These are phyloP conservation scores for Pisolithus tinctorius DNA, from an alignment of 768 basidiomycete species.

Conservation along the genomic window DNA sequence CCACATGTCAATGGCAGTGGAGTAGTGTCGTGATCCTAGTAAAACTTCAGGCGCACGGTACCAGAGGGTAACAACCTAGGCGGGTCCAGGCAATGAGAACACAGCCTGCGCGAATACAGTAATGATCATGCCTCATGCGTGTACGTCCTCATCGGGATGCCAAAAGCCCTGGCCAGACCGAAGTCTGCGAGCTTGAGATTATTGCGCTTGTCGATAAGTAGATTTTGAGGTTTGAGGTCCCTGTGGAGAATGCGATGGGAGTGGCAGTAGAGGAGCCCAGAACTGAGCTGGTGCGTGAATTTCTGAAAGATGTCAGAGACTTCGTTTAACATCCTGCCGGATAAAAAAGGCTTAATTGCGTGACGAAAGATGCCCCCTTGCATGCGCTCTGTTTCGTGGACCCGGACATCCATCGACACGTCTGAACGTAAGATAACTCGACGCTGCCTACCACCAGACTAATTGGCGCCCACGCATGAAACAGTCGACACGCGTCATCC, in stretches of 20 bases:
- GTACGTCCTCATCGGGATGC: constrained; percentile 98
- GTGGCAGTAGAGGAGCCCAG: constrained; percentile 91
- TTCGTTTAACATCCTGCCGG: constrained; percentile 6
- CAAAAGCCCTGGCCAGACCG: constrained; percentile 93
- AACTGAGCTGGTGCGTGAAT: constrained; percentile 91
- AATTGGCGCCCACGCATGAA: constrained; percentile 5
- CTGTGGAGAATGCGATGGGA: constrained; percentile 95
- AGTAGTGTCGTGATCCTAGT: constrained; percentile 92
- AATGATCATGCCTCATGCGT: constrained; percentile 78
- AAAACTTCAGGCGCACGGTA: constrained; percentile 98
- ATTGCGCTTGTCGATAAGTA: constrained; percentile 82
- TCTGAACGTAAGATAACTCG: not conserved
- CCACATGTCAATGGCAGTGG: constrained; percentile 99
- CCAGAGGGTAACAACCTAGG: constrained; percentile 97
- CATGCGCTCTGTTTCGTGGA: not conserved
- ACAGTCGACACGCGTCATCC: constrained; percentile 17
- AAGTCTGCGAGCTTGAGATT: constrained; percentile 97
- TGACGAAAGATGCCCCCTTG: not conserved
- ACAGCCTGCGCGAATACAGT: not conserved
- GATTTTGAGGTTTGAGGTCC: constrained; percentile 94
- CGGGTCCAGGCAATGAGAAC: constrained; percentile 7
- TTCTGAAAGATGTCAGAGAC: constrained; percentile 48
- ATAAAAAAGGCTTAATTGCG: not conserved
- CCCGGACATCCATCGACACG: not conserved
- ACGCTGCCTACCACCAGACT: constrained; percentile 1